Percentiles rank a stretch among this genome's conserved stretches.
phyloP scores from a whole-genome alignment of 257 asterid genomes.

The Cinchona pubescens region DNA sequence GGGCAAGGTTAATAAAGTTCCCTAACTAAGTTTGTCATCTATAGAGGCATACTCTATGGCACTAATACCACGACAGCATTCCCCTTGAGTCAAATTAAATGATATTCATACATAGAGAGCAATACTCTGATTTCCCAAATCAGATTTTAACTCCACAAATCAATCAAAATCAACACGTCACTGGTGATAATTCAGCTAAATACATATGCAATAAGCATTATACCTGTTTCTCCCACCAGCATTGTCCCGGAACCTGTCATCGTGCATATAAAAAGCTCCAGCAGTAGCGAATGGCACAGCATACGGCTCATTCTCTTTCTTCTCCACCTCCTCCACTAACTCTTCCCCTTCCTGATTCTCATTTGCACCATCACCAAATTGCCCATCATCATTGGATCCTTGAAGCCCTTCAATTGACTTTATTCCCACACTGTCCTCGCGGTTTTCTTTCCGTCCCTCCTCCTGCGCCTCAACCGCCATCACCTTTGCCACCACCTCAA shows the following conservation, averaged over 20 bases:
- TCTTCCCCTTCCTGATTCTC: conserved; percentile 31
- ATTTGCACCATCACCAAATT: conserved; percentile 30
- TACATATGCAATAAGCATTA: background rate
- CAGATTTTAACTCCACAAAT: background rate
- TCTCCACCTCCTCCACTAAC: conserved; percentile 46
- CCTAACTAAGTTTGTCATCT: background rate
- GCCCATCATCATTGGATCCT: conserved; percentile 33
- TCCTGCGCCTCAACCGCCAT: conserved; percentile 31
- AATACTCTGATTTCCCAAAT: background rate
- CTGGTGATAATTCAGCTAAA: background rate
- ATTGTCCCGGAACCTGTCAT: conserved; percentile 87
- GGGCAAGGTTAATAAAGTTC: background rate
- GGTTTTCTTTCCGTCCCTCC: conserved; percentile 30
- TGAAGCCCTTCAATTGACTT: conserved; percentile 29
- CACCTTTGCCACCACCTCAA: conserved; percentile 25
- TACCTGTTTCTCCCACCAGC: conserved; percentile 82
- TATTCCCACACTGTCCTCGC: conserved; percentile 21
- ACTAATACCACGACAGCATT: no score
- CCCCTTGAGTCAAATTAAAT: background rate
- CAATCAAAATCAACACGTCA: conserved; percentile 10
- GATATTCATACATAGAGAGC: background rate
- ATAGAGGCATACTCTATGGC: background rate
- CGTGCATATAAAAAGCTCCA: conserved; percentile 98
- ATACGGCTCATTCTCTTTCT: conserved; percentile 75
- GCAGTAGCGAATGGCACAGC: conserved; percentile 99